Conservation (phyloP, 805 yeast species). For the Yarrowia sp. region DNA sequence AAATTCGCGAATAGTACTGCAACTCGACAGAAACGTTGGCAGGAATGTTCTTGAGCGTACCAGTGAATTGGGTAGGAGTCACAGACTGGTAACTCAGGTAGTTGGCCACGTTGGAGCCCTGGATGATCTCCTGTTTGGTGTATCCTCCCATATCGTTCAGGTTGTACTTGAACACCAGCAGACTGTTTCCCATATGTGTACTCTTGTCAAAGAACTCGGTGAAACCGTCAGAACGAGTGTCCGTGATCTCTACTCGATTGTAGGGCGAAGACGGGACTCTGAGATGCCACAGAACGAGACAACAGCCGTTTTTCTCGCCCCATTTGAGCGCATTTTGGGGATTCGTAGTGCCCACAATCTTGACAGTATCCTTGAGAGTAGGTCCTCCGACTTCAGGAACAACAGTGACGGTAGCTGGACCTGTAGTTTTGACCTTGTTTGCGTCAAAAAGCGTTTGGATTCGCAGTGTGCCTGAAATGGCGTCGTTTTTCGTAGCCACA, state of each 20-base stretch:
- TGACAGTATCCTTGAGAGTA: not conserved
- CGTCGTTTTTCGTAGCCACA: conserved; percentile 2
- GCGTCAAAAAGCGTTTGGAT: conserved; percentile 2
- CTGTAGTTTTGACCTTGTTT: not conserved
- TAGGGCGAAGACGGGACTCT: not conserved
- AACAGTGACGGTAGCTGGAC: not conserved
- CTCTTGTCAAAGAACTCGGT: not conserved
- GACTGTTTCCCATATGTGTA: not conserved
- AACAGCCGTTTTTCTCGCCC: not conserved
- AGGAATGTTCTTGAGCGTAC: not conserved
- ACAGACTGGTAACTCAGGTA: not conserved
- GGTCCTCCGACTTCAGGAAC: not conserved
- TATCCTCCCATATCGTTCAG: not conserved
- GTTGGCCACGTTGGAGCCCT: not conserved
- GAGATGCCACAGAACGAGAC: not conserved
- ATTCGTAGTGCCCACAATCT: not conserved
- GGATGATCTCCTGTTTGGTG: not conserved
- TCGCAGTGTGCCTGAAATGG: not conserved
- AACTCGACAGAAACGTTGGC: not conserved
- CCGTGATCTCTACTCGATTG: not conserved
- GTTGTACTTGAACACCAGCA: not conserved
- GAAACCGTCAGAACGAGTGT: not conserved
- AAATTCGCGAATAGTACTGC: not conserved
- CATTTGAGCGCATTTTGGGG: not conserved
- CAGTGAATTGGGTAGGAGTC: not conserved